These are phyloP conservation scores for Blastobotrys raffinosifermentans DNA, from an alignment of 1,139 yeast genomes.

Conservation along the genomic window DNA sequence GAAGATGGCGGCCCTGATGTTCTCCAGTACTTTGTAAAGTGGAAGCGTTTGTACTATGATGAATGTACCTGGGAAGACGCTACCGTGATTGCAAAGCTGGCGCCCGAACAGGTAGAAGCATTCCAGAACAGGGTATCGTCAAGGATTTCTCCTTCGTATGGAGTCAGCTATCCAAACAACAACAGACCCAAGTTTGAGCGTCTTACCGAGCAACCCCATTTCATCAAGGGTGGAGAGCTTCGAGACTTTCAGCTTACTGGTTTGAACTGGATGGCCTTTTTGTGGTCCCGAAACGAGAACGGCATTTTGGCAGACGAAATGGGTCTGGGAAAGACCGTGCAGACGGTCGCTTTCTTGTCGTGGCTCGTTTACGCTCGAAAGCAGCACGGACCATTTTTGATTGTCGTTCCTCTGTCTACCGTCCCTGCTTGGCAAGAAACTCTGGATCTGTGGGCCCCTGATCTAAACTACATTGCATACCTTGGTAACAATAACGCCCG, in stretches of 20 bases:
- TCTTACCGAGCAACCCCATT: slow-evolving; percentile 77
- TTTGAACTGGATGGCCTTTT: slow-evolving; percentile 98
- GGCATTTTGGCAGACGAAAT: slow-evolving; percentile 98
- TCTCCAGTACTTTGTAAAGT: slow-evolving; percentile 79
- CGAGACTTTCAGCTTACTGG: slow-evolving; percentile 98
- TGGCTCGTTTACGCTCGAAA: slow-evolving; percentile 93
- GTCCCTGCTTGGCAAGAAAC: slow-evolving; percentile 99
- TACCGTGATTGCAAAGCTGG: slow-evolving; percentile 71
- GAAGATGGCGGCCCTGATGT: slow-evolving; percentile 58
- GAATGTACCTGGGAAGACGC: slow-evolving; percentile 98
- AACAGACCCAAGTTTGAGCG: slow-evolving; percentile 88
- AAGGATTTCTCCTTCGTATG: slow-evolving; percentile 74
- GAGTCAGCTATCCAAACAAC: slow-evolving; percentile 64
- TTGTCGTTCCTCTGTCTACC: slow-evolving; percentile 94
- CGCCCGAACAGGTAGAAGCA: slow-evolving; percentile 78
- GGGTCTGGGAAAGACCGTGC: slow-evolving; percentile 99
- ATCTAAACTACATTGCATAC: slow-evolving; percentile 83
- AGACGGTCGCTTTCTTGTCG: slow-evolving; percentile 87
- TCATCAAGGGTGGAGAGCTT: slow-evolving; percentile 84
- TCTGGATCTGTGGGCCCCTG: slow-evolving; percentile 97
- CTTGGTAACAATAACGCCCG: slow-evolving; percentile 90
- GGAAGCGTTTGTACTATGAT: slow-evolving; percentile 91
- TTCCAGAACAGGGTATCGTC: slow-evolving; percentile 79
- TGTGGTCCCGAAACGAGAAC: slow-evolving; percentile 96
- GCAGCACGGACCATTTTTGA: slow-evolving; percentile 94